Conservation (phyloP, 2,329 filamentous ascomycete genomes). For the Cladosporium sp. region DNA sequence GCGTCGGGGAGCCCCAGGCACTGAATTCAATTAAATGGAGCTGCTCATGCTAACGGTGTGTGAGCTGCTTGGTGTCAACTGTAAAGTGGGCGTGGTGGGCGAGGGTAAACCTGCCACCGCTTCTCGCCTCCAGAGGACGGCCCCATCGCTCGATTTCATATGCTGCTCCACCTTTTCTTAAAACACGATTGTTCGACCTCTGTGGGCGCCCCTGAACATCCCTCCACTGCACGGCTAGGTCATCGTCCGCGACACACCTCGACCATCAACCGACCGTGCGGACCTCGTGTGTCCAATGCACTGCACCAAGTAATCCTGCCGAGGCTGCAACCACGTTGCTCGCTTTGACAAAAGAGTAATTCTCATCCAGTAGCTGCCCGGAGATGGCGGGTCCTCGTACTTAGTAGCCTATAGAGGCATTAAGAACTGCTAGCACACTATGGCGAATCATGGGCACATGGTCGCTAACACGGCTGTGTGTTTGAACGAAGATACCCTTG, state of each 20-base stretch:
- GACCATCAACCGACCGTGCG: neutral
- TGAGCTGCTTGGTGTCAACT: neutral
- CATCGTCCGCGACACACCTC: neutral
- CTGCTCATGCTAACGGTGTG: neutral
- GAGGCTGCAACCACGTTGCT: neutral
- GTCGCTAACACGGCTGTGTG: neutral
- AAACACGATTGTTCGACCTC: neutral
- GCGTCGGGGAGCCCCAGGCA: constrained; percentile 5
- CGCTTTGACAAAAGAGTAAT: neutral
- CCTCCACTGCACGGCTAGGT: neutral
- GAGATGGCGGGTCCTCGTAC: neutral
- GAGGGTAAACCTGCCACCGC: neutral
- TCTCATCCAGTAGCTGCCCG: constrained; percentile 7
- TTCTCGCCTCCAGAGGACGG: neutral
- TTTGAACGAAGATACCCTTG: constrained; percentile 5
- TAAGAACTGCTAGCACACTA: constrained; percentile 3
- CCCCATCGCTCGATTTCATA: neutral
- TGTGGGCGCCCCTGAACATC: neutral
- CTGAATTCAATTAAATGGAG: neutral
- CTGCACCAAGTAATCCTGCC: neutral
- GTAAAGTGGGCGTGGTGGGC: neutral
- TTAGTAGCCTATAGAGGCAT: constrained; percentile 3
- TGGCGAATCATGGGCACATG: constrained; percentile 8
- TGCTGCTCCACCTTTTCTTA: neutral
- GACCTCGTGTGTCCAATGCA: neutral